Conservation (phyloP, 2,329 filamentous ascomycete species). For the Thielaviopsis musarum region DNA sequence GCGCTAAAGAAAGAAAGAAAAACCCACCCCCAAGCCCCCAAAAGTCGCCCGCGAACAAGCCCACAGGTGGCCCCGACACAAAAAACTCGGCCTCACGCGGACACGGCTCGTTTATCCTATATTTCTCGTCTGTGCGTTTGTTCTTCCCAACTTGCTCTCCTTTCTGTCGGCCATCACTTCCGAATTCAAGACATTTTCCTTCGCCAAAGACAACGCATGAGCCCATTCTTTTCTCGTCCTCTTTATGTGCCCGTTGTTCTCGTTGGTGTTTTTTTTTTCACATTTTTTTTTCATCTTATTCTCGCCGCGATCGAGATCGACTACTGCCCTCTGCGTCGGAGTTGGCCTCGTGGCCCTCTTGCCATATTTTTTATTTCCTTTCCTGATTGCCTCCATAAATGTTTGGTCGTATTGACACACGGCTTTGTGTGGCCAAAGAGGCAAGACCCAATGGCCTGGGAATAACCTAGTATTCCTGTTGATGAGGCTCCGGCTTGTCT, state of each 20-base stretch:
- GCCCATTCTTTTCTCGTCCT: not conserved
- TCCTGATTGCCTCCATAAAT: not conserved
- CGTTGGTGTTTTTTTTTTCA: not conserved
- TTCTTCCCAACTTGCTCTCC: not conserved
- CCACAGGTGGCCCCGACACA: not conserved
- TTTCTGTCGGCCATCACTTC: not conserved
- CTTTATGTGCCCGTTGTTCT: not conserved
- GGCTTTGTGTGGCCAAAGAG: not conserved
- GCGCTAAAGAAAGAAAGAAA: not conserved
- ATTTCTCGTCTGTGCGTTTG: not conserved
- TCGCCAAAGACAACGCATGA: not conserved
- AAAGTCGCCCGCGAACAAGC: not conserved
- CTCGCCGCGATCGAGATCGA: not conserved
- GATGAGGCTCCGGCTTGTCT: not conserved
- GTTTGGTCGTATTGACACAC: not conserved
- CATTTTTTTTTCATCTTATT: no score
- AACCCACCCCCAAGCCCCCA: no score
- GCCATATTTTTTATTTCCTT: not conserved
- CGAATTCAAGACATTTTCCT: not conserved
- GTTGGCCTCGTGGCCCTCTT: not conserved
- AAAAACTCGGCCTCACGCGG: not conserved
- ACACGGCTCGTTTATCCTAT: not conserved
- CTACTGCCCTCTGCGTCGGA: not conserved
- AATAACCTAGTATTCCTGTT: not conserved
- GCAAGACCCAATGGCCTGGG: not conserved